These are phyloP conservation scores for Jamesozyma lodderae DNA, from an alignment of 805 yeast genomes.

Conservation along the genomic window DNA sequence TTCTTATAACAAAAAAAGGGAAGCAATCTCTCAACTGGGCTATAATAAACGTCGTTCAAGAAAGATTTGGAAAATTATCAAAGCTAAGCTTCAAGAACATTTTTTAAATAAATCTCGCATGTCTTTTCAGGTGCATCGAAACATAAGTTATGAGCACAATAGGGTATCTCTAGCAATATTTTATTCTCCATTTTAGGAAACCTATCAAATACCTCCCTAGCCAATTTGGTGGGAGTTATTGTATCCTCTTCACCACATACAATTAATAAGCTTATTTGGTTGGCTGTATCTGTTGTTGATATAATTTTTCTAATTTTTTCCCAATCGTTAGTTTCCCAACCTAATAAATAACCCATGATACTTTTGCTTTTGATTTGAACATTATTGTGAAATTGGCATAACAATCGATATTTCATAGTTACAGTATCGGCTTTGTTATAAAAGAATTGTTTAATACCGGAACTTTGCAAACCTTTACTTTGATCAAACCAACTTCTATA, in stretches of 20 bases:
- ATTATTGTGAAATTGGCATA: conserved; percentile 26
- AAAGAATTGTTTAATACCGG: conserved; percentile 25
- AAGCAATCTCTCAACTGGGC: too few relatives aligned
- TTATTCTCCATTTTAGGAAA: conserved; percentile 6
- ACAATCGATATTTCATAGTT: conserved; percentile 14
- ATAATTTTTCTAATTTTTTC: conserved; percentile 3
- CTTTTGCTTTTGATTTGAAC: conserved; percentile 24
- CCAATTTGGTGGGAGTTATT: conserved; percentile 17
- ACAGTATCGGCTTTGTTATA: conserved; percentile 9
- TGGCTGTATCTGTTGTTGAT: not conserved
- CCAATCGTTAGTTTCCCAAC: conserved; percentile 28
- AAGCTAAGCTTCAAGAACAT: not conserved
- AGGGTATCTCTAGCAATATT: conserved; percentile 8
- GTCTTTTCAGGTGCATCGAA: conserved; percentile 17
- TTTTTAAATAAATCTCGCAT: conserved; percentile 6
- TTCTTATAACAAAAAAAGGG: too few relatives aligned
- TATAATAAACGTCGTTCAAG: too few relatives aligned
- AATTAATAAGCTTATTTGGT: conserved; percentile 5
- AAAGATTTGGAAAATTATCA: too few relatives aligned
- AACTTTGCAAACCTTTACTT: conserved; percentile 23
- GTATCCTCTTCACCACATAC: conserved; percentile 22
- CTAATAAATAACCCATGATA: conserved; percentile 22
- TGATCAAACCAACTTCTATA: conserved; percentile 26
- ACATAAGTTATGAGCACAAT: conserved; percentile 24
- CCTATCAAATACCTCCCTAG: conserved; percentile 5